phyloP scores from a whole-genome alignment of 306 rosid species.

The Albizia julibrissin region DNA sequence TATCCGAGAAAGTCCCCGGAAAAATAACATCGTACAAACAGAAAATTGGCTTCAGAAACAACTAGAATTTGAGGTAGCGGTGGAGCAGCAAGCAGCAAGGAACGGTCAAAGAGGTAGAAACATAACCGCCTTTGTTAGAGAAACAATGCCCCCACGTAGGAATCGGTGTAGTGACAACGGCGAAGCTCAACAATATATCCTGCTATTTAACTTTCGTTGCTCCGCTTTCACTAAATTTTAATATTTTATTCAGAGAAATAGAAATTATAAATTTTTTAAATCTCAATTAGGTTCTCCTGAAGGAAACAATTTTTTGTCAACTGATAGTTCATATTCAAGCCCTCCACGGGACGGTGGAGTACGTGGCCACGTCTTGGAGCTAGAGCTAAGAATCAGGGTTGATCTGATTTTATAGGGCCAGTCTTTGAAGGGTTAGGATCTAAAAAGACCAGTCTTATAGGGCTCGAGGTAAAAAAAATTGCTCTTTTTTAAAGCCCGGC shows the following conservation, averaged over 20 bases:
- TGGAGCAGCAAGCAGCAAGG: background rate
- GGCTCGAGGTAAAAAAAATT: too few species aligned
- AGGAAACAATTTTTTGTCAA: background rate
- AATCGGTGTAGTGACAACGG: constrained; percentile 8
- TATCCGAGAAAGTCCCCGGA: background rate
- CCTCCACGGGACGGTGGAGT: background rate
- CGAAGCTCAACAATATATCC: constrained; percentile 45
- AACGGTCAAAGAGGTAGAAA: constrained; percentile 1
- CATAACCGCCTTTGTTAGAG: background rate
- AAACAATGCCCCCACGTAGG: background rate
- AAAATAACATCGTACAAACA: background rate
- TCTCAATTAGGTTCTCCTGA: background rate
- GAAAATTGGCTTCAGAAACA: background rate
- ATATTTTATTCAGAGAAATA: background rate
- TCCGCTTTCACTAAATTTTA: background rate
- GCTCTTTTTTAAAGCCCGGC: too few species aligned
- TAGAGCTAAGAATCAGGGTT: too few species aligned
- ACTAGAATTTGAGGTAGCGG: background rate
- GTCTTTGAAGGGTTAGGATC: too few species aligned
- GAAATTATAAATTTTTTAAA: background rate
- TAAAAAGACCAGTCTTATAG: too few species aligned
- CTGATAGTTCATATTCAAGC: background rate
- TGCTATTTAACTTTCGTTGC: background rate
- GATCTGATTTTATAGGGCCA: too few species aligned
- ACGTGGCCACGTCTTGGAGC: background rate